These are phyloP conservation scores for Aspergillus spinulosporus DNA, from an alignment of 2,329 filamentous ascomycete genomes.

Conservation along the genomic window DNA sequence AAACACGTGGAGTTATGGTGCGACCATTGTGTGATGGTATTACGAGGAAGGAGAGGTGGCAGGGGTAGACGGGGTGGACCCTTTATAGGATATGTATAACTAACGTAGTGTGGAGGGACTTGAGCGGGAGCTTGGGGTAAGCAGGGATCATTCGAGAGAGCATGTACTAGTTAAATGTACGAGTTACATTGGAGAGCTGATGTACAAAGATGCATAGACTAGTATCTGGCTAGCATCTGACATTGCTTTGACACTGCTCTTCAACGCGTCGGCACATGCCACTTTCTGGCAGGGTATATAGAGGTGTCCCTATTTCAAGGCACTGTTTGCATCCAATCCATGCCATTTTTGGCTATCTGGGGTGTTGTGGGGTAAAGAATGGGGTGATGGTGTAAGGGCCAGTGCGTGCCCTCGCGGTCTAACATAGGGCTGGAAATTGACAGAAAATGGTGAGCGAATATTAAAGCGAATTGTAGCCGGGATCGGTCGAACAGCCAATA, in stretches of 20 bases:
- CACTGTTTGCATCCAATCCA: background rate
- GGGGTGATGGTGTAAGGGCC: background rate
- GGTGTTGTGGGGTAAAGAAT: background rate
- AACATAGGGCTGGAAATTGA: background rate
- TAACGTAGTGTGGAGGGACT: background rate
- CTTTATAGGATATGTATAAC: background rate
- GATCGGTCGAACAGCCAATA: conserved; percentile 8
- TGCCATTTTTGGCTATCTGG: no score
- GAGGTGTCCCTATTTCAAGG: background rate
- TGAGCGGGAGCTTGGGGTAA: background rate
- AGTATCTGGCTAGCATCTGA: background rate
- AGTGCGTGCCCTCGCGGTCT: background rate
- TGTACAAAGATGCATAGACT: background rate
- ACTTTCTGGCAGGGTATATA: background rate
- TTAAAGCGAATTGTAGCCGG: conserved; percentile 1
- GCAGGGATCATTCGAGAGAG: background rate
- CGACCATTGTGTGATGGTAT: conserved; percentile 5
- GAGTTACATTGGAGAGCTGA: background rate
- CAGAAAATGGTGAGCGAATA: background rate
- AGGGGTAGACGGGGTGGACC: background rate
- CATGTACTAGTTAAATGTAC: background rate
- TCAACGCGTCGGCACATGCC: background rate
- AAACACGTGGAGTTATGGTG: conserved; percentile 1
- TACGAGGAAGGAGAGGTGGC: background rate
- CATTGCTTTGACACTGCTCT: background rate